Base-by-base conservation (phyloP, 495 filamentous ascomycete genomes). In the Trypethelium eluteriae region DNA sequence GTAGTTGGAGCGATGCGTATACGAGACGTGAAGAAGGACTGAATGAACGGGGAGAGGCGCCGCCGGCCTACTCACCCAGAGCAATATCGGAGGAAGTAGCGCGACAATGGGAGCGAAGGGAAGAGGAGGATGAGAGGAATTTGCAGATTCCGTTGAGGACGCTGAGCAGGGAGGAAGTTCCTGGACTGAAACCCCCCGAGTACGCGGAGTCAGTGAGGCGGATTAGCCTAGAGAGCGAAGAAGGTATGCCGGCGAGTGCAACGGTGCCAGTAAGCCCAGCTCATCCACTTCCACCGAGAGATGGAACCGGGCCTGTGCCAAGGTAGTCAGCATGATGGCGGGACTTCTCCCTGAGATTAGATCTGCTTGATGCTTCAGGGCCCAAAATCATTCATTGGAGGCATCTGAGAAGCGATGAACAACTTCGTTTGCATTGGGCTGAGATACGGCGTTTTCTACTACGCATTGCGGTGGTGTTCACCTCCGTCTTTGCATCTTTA, bases 11-110 rank as follows among this genome's bases (percentile, higher is more conserved):
- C 44, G 68, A 69, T 12, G 67, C 67, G 41, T 57, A 63, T 12
- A 64, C 65, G 2, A 67, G 72, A 47, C 64, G 66, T 16, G 76
- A 76, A 61, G 78, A 80, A 65, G 78, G 78, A 38, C 66, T 80
- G 36, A 72, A 80, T 69, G 78, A 79, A 69, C 44, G 69, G 9
- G 78, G 76, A 32, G 78, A 79, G 66, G 75, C 78, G 9, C 78
- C 78, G 9, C 78, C 78, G 49, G 73, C 76, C 2, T 80, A 80
- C 69, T 62, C 71, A 59, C 70, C 74, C 56, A 62, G 63, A 59
- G 39, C 62, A 65, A 38, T 62, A 38, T 3, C 47, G 16, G 64
- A 39, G 53, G 47, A 39, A 50, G 25, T 39, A n/a, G 16, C 64
- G 16, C 18, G 32, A 66, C 59, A 39, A 50, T 44, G 9, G 39